Conservation (phyloP, 2,329 filamentous ascomycete species). For the Gaeumannomyces sp. region DNA sequence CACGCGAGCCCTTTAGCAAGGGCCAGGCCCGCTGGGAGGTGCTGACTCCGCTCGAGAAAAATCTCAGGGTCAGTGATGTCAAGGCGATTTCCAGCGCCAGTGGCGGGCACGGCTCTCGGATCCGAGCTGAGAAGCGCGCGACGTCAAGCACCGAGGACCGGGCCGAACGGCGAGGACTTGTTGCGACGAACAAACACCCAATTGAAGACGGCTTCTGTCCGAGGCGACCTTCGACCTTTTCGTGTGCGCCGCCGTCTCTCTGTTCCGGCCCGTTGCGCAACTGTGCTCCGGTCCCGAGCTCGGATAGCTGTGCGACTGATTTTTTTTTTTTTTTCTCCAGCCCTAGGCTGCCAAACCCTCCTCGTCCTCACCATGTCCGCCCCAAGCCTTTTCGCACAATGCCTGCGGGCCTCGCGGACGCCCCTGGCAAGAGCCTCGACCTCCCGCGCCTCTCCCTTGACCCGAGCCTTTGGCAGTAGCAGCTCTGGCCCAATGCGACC, state of each 20-base stretch:
- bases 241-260: not conserved
- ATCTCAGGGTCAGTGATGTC: not conserved
- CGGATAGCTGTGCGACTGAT: not conserved
- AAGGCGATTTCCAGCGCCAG: not conserved
- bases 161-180: too few species aligned
- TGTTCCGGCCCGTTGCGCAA: not conserved
- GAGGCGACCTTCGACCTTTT: too few species aligned
- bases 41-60: not conserved
- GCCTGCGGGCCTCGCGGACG: not conserved
- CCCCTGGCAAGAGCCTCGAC: not conserved
- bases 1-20: not conserved
- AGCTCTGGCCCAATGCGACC: not conserved
- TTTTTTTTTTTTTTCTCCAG: not conserved
- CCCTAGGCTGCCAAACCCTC: not conserved
- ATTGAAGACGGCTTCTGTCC: not conserved
- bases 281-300: not conserved
- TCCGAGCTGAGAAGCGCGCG: not conserved
- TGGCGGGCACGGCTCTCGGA: not conserved
- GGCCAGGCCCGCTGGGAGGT: not conserved
- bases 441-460: not conserved
- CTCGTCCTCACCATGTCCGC: slow-evolving; percentile 6
- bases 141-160: not conserved
- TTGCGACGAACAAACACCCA: not conserved
- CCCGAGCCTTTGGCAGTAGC: slow-evolving; percentile 5
- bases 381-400: slow-evolving; percentile 8